These are phyloP conservation scores for Handroanthus guayacan DNA, from an alignment of 257 asterid genomes.

Conservation along the genomic window DNA sequence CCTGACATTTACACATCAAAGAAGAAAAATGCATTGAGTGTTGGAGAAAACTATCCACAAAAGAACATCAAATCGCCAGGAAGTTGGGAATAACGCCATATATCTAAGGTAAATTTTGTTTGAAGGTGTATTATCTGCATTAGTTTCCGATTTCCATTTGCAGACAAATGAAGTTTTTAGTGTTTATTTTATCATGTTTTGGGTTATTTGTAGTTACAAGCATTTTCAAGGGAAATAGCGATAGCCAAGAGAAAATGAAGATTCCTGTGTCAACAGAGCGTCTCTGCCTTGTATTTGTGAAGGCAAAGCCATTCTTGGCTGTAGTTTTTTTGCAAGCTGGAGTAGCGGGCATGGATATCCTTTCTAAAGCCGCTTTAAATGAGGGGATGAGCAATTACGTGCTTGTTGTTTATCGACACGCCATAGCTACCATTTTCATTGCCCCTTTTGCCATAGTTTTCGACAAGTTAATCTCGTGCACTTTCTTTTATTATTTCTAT, in stretches of 20 bases:
- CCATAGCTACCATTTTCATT: slow-evolving; percentile 60
- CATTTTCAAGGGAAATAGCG: neutral
- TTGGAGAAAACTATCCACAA: neutral
- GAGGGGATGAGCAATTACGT: slow-evolving; percentile 81
- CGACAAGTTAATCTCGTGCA: slow-evolving; percentile 53
- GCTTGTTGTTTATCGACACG: slow-evolving; percentile 71
- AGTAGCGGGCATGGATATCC: slow-evolving; percentile 73
- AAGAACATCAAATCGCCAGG: neutral
- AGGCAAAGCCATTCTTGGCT: slow-evolving; percentile 59
- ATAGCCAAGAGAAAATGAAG: neutral
- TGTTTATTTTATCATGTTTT: neutral
- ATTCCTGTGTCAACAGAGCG: neutral
- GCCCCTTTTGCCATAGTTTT: slow-evolving; percentile 66
- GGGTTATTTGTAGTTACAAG: too few species aligned
- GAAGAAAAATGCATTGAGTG: neutral
- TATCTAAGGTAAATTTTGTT: slow-evolving; percentile 17
- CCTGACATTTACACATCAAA: neutral
- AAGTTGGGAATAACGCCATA: too few species aligned
- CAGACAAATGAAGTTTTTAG: neutral
- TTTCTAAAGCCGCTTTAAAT: slow-evolving; percentile 65
- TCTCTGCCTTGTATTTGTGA: slow-evolving; percentile 27
- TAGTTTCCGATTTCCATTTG: slow-evolving; percentile 1
- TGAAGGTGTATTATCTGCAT: neutral
- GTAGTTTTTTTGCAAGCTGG: slow-evolving; percentile 71
- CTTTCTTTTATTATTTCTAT: neutral